Conservation (phyloP, 805 yeast species). For the Starmerella lactis-condensi region DNA sequence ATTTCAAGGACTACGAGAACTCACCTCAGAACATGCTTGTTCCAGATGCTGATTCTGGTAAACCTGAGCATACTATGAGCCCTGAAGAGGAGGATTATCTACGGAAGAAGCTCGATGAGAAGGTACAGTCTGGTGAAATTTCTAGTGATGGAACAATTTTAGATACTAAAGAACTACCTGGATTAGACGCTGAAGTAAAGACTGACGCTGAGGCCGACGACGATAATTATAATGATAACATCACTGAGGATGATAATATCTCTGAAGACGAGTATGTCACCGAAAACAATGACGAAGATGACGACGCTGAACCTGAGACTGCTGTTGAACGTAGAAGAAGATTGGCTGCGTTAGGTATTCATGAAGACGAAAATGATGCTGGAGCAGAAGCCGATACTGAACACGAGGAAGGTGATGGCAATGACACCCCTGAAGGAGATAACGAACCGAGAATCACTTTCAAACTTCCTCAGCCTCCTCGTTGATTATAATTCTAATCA, state of each 20-base stretch:
- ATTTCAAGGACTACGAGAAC: conserved; percentile 15
- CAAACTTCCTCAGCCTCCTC: conserved; percentile 10
- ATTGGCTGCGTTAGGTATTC: conserved; percentile 26
- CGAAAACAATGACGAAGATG: conserved; percentile 17
- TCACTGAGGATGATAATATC: conserved; percentile 7
- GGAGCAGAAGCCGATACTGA: conserved; percentile 4
- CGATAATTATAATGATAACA: conserved; percentile 6
- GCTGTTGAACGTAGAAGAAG: conserved; percentile 49
- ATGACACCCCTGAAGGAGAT: neutral
- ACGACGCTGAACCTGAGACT: conserved; percentile 32
- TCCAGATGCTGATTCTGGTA: conserved; percentile 10
- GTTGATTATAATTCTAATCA: neutral
- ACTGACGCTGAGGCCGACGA: conserved; percentile 13
- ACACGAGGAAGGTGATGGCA: neutral
- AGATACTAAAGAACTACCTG: neutral
- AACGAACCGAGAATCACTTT: conserved; percentile 13
- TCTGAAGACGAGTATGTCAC: conserved; percentile 20
- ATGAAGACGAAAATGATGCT: conserved; percentile 1
- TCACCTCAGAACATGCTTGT: conserved; percentile 16
- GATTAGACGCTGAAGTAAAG: conserved; percentile 3
- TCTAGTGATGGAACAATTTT: neutral
- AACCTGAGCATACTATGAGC: conserved; percentile 8
- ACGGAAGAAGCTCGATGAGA: conserved; percentile 9
- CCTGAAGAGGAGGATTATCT: conserved; percentile 15
- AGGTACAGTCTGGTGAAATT: conserved; percentile 1